These are phyloP conservation scores for Diaporthe sp. DNA, from an alignment of 2,329 filamentous ascomycete species.

Conservation along the genomic window DNA sequence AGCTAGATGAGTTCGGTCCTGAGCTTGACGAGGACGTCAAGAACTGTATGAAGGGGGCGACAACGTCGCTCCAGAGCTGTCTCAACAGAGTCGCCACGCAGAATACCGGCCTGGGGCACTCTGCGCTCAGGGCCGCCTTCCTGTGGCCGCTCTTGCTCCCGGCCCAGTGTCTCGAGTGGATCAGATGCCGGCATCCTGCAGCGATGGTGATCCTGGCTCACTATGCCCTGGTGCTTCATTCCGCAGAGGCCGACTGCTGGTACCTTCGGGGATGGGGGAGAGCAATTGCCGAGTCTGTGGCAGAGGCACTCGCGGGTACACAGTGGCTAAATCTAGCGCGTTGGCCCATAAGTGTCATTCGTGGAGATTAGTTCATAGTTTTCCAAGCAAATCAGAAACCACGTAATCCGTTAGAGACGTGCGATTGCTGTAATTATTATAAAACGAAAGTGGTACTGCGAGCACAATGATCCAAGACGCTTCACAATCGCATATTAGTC, in stretches of 20 bases:
- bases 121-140: not conserved
- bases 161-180: not conserved
- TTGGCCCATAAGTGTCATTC: not conserved
- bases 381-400: not conserved
- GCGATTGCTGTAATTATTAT: too few relatives aligned
- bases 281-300: not conserved
- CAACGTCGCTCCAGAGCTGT: not conserved
- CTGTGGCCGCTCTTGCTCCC: conserved; percentile 5
- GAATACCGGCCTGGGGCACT: not conserved
- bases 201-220: conserved; percentile 3
- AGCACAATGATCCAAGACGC: not conserved
- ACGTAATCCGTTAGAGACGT: not conserved
- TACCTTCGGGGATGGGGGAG: not conserved
- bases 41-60: not conserved
- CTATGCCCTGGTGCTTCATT: not conserved
- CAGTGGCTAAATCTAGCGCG: not conserved
- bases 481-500: not conserved
- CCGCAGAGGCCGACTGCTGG: not conserved
- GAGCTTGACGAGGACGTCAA: not conserved
- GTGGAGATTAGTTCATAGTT: not conserved
- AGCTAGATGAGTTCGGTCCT: not conserved
- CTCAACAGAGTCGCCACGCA: not conserved
- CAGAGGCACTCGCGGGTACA: not conserved
- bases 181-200: not conserved
- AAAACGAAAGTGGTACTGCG: not conserved